Evolutionary conservation across 2,329 filamentous ascomycete genomes (phyloP), one percentile per base, ranked within the genome.

Genomic region (Talaromyces marneffei): DNA sequence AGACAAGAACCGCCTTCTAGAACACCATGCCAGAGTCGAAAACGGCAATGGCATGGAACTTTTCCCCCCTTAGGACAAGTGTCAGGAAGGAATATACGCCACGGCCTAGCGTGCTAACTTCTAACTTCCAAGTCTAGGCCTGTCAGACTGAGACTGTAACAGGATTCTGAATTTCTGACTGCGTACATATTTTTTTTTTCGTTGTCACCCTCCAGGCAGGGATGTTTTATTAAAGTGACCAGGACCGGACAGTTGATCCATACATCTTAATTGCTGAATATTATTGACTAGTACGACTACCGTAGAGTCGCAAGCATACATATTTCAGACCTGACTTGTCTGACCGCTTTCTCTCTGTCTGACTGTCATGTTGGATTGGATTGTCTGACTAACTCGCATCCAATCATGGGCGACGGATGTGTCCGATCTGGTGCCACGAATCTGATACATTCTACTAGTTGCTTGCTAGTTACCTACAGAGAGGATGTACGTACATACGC

Each of bases 1-100:
- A 55, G 33, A 55, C 29, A 33, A 39, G 52, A 40, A 55, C 52
- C 14, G 33, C 25, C 52, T 55, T 55, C 52, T 55, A 55, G 52
- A 55, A 55, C n/a, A 52, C 18, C 29, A 52, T 33, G 29, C 10
- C 29, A 16, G 1, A 52, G 4, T n/a, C 50, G 33, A 18, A 55
- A 55, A 55, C 33, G 52, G 52, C 52, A 39, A 35, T 54, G 52
- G 52, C 52, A 39, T 55, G 52, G 52, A 29, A 27, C 20, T 40
- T 40, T 29, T 39, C 23, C 10, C 18, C 44, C 2, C 3, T 37
- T 16, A 2, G 9, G 33, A n/a, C n/a, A n/a, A n/a, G n/a, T n/a
- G n/a, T n/a, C n/a, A n/a, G n/a, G n/a, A n/a, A n/a, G n/a, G n/a
- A n/a, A n/a, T n/a, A n/a, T 14, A 27, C 42, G 23, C 46, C 46